Conservation (phyloP, 768 basidiomycete species). For the Boletales sp. region DNA sequence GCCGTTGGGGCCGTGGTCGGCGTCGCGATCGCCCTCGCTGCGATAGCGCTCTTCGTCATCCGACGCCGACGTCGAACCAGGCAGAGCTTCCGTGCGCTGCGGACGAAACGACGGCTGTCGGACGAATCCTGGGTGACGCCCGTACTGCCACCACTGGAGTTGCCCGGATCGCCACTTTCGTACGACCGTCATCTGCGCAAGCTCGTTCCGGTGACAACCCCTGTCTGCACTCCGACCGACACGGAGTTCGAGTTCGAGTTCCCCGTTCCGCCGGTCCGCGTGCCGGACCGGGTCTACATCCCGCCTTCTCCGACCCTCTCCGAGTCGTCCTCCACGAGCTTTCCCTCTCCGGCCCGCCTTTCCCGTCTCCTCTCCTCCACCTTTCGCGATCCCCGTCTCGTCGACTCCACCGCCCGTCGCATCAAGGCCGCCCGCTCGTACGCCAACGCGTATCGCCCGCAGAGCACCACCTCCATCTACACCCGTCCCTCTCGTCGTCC, state of each 20-base stretch:
- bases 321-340: slow-evolving; percentile 5
- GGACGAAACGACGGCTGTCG: slow-evolving; percentile 15
- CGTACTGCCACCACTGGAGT: slow-evolving; percentile 1
- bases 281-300: slow-evolving; percentile 21
- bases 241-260: slow-evolving; percentile 21
- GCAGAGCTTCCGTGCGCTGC: background rate
- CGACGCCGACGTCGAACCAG: slow-evolving; percentile 12
- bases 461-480: slow-evolving; percentile 15
- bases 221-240: slow-evolving; percentile 18
- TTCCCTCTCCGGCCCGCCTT: slow-evolving; percentile 8
- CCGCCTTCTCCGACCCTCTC: slow-evolving; percentile 17
- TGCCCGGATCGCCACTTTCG: slow-evolving; percentile 8
- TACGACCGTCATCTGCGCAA: slow-evolving; percentile 14
- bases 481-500: slow-evolving; percentile 3
- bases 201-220: slow-evolving; percentile 16
- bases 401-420: slow-evolving; percentile 12
- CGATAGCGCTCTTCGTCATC: slow-evolving; percentile 4
- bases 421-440: slow-evolving; percentile 17
- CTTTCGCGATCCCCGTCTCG: slow-evolving; percentile 6
- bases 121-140: slow-evolving; percentile 27
- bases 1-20: slow-evolving; percentile 18
- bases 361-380: slow-evolving; percentile 24
- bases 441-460: slow-evolving; percentile 12
- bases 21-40: slow-evolving; percentile 11
- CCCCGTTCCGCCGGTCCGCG: slow-evolving; percentile 10